Conservation (phyloP, 768 basidiomycete genomes). For the Porphyrellus cyaneotinctus region DNA sequence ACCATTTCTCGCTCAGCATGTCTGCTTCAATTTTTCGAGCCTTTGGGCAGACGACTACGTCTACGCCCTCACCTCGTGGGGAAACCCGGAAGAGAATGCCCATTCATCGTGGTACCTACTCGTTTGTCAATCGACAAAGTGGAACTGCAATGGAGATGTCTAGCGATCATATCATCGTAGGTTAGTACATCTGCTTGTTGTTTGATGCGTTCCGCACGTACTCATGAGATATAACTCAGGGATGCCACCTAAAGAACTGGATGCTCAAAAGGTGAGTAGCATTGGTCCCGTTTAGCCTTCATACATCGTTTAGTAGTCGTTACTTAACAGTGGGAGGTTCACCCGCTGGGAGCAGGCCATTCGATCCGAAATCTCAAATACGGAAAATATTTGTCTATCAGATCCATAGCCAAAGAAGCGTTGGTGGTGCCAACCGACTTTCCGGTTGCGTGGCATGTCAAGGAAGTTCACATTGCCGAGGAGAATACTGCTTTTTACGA, state of each 20-base stretch:
- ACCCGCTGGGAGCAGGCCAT: constrained; percentile 27
- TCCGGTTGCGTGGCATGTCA: constrained; percentile 27
- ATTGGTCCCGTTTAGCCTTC: neutral
- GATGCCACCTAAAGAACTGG: constrained; percentile 29
- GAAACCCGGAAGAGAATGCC: constrained; percentile 20
- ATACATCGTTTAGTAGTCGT: neutral
- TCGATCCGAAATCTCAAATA: constrained; percentile 31
- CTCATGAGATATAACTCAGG: constrained; percentile 14
- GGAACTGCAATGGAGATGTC: constrained; percentile 31
- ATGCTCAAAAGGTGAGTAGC: constrained; percentile 25
- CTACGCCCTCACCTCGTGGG: constrained; percentile 10
- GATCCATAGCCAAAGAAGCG: constrained; percentile 23
- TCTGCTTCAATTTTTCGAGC: constrained; percentile 21
- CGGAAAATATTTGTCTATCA: constrained; percentile 29
- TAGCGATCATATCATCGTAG: constrained; percentile 22
- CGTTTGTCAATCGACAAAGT: constrained; percentile 30
- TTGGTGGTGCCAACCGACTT: constrained; percentile 25
- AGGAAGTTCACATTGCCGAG: constrained; percentile 22
- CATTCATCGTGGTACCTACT: constrained; percentile 30
- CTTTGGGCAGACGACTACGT: constrained; percentile 12
- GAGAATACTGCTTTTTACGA: constrained; percentile 29
- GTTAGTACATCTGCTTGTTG: constrained; percentile 7
- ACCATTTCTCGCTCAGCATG: constrained; percentile 10
- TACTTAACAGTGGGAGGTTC: constrained; percentile 29
- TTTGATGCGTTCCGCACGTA: neutral